These are phyloP conservation scores for Aspergillus hancockii DNA, from an alignment of 495 filamentous ascomycete species.

Conservation along the genomic window DNA sequence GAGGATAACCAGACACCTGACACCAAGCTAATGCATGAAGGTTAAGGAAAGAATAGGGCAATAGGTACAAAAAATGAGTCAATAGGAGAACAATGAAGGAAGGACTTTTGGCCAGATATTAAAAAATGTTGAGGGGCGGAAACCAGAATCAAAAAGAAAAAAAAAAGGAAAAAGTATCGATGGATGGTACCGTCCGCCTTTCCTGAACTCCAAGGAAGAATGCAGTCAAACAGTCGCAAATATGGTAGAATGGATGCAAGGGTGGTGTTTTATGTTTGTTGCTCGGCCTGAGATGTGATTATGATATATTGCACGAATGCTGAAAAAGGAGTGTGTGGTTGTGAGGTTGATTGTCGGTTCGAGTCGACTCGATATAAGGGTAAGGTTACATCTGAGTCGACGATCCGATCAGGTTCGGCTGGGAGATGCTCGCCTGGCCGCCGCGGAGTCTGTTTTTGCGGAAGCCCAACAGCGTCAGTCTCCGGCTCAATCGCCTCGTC, in stretches of 20 bases:
- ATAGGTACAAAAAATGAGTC: background rate
- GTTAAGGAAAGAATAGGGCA: conserved; percentile 11
- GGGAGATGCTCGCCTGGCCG: conserved; percentile 35
- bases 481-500: conserved; percentile 27
- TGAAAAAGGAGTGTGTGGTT: conserved; percentile 2
- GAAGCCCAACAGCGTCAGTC: conserved; percentile 31
- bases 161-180: conserved; percentile 3
- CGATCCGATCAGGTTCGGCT: conserved; percentile 43
- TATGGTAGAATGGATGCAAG: background rate
- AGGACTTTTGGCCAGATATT: conserved; percentile 19
- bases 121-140: background rate
- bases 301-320: background rate
- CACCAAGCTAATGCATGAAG: conserved; percentile 22
- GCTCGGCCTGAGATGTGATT: background rate
- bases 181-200: conserved; percentile 4
- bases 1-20: conserved; percentile 12
- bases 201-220: conserved; percentile 13
- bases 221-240: conserved; percentile 3
- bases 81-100: conserved; percentile 6
- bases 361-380: background rate
- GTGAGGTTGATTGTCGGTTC: conserved; percentile 6
- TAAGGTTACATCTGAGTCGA: conserved; percentile 29
- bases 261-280: background rate
- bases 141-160: conserved; percentile 1
- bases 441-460: conserved; percentile 21